Base-by-base conservation (phyloP, 2,329 filamentous ascomycete genomes). In the Xylariaceae sp. region DNA sequence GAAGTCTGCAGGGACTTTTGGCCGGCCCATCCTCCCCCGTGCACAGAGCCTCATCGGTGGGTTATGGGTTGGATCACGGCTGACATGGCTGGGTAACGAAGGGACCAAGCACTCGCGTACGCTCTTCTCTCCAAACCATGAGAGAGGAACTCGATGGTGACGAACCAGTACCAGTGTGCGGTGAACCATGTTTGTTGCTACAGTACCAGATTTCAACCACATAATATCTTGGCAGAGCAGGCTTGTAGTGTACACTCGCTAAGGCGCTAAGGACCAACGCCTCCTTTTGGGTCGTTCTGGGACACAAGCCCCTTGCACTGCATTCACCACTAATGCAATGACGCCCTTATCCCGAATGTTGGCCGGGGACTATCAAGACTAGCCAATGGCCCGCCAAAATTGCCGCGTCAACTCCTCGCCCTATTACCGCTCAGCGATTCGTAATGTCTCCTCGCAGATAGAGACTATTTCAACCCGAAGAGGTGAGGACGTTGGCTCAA, bases 31-130 rank as follows among this genome's bases (percentile, higher is more conserved):
- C n/a, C n/a, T n/a, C n/a, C n/a, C 45, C 30, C 24, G 35, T 52
- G 43, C 42, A 48, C n/a, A 41, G 44, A 57, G 46, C 41, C 54
- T 54, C 54, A 40, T 43, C 30, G 26, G 26, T 42, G 35, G 36
- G 21, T 48, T 23, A 37, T n/a, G n/a, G 23, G 18, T 45, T 39
- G n/a, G n/a, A n/a, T n/a, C n/a, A n/a, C n/a, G n/a, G n/a, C n/a
- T n/a, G n/a, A n/a, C 33, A 48, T 39, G 45, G 37, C 15, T 13
- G 29, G 21, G 45, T 24, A 21, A n/a, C 13, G n/a, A 44, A n/a
- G 18, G 15, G 6, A 9, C 13, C 27, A 36, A 4, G 27, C 30
- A 24, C 30, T 23, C 21, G 23, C 21, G 30, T 26, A 26, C 36
- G n/a, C 18, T 18, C 29, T 20, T 21, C 20, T 23, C 15, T 8